Evolutionary conservation across 1,284 basidiomycete genomes (phyloP).

Genomic region (Cryptococcus sp.): DNA sequence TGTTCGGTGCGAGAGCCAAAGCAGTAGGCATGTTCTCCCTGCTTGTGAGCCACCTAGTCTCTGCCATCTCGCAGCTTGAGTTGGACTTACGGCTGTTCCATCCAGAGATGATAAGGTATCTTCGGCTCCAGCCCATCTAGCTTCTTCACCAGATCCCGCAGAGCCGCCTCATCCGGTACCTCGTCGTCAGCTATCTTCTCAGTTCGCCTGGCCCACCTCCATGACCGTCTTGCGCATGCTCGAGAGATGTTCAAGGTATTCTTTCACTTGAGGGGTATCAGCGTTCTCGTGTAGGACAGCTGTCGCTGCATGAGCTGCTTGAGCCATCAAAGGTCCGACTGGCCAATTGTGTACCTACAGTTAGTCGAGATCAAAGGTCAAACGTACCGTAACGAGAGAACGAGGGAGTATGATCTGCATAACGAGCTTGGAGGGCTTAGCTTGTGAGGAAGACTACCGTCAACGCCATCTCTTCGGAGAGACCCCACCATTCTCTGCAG

Average conservation of each 20-base stretch:
- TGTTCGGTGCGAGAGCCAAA: slow-evolving; percentile 50
- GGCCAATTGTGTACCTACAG: slow-evolving; percentile 45
- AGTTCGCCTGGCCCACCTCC: slow-evolving; percentile 32
- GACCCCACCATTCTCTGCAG: no score
- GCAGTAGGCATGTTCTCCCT: slow-evolving; percentile 49
- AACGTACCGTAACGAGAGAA: slow-evolving; percentile 39
- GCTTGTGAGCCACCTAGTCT: not conserved
- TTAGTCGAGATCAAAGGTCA: not conserved
- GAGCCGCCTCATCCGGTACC: slow-evolving; percentile 33
- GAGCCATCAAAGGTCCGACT: slow-evolving; percentile 50
- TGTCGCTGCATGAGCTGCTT: slow-evolving; percentile 50
- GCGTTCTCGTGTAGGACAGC: slow-evolving; percentile 41
- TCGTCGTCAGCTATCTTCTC: slow-evolving; percentile 21
- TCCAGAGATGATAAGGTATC: slow-evolving; percentile 48
- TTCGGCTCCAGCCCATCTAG: slow-evolving; percentile 29
- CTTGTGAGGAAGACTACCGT: not conserved
- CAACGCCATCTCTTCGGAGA: no score
- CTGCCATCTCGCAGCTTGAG: no score
- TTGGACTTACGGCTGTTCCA: slow-evolving; percentile 48
- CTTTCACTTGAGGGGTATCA: slow-evolving; percentile 31
- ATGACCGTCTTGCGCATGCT: slow-evolving; percentile 37
- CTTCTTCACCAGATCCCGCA: slow-evolving; percentile 32
- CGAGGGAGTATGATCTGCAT: slow-evolving; percentile 47
- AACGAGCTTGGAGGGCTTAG: slow-evolving; percentile 17
- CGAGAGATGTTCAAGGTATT: slow-evolving; percentile 35